Conservation (phyloP, 495 filamentous ascomycete species). For the Aspergillus asperescens region DNA sequence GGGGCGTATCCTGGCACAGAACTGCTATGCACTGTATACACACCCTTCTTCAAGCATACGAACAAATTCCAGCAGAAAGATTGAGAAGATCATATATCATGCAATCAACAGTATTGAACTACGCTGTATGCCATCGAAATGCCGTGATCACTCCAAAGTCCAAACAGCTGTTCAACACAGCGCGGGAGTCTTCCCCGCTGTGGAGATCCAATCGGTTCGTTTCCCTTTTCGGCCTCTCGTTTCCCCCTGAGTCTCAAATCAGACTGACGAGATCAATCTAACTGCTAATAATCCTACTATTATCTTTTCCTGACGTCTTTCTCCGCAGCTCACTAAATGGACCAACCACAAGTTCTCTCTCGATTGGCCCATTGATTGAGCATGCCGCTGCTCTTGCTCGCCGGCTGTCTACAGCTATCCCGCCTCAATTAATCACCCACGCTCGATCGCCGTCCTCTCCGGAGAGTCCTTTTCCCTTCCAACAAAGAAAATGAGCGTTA, state of each 20-base stretch:
- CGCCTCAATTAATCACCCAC: slow-evolving; percentile 3
- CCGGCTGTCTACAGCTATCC: slow-evolving; percentile 7
- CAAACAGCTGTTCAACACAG: too few relatives aligned
- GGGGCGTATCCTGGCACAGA: slow-evolving; percentile 9
- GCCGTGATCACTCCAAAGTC: not conserved
- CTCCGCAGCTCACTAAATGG: not conserved
- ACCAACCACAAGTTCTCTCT: not conserved
- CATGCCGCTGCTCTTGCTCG: slow-evolving; percentile 8
- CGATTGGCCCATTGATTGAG: slow-evolving; percentile 8
- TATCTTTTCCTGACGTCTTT: not conserved
- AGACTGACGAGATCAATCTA: not conserved
- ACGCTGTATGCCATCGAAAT: not conserved
- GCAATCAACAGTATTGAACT: not conserved
- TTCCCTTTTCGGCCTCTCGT: slow-evolving; percentile 7
- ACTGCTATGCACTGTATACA: not conserved
- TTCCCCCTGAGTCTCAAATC: slow-evolving; percentile 6
- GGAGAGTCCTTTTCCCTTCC: slow-evolving; percentile 1
- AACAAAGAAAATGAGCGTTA: slow-evolving; percentile 35
- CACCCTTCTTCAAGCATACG: not conserved
- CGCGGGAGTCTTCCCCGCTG: slow-evolving; percentile 23
- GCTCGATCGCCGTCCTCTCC: not conserved
- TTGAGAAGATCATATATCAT: not conserved
- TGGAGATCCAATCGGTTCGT: slow-evolving; percentile 24
- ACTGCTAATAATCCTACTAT: slow-evolving; percentile 3
- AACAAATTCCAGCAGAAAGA: not conserved